Evolutionary conservation across 345 rosid species (phyloP), one percentile per base, ranked within the genome.

Genomic region (Corymbia maculata): DNA sequence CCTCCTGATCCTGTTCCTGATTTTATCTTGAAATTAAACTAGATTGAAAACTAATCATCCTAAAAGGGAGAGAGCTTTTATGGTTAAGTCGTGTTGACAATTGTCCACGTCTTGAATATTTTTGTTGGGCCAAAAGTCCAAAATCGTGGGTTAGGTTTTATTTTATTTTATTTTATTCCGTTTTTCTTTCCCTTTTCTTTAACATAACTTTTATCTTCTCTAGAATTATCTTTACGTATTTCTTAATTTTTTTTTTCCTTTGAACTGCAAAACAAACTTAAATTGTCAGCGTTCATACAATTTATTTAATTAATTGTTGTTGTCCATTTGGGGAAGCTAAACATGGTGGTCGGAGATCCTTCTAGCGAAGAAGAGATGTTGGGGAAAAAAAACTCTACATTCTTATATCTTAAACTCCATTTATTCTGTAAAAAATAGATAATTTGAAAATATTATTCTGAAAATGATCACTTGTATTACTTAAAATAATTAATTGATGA

Each of bases 381-480:
- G 6, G 79, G 21, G 42, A 36, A 9, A 68, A 4, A 66, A 66
- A 68, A 4, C 9, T 9, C 32, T 16, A 8, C 32, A 16, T 55
- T 55, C 19, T 55, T 55, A 55, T 26, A 0, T 55, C 21, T 55
- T 55, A 55, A 28, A 28, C 13, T 55, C 8, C 9, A 0, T 55
- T 55, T 55, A 55, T 55, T 55, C 21, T 2, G 21, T 55, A 12
- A 55, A 55, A 55, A 55, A 22, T 55, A 55, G 61, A 55, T 55
- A 3, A 55, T 55, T 21, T 55, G 61, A 55, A 55, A 55, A 1
- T 22, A 22, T 55, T 55, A 55, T 55, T 4, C 5, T 55, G 24
- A 55, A 55, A 55, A 22, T 55, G 2, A 22, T 22, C 1, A 0
- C 22, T 0, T 4, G 11, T 22, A 13, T 51, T 2, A 16, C 17